These are phyloP conservation scores for Fusarium sp. DNA, from an alignment of 2,329 filamentous ascomycete species.

Conservation along the genomic window DNA sequence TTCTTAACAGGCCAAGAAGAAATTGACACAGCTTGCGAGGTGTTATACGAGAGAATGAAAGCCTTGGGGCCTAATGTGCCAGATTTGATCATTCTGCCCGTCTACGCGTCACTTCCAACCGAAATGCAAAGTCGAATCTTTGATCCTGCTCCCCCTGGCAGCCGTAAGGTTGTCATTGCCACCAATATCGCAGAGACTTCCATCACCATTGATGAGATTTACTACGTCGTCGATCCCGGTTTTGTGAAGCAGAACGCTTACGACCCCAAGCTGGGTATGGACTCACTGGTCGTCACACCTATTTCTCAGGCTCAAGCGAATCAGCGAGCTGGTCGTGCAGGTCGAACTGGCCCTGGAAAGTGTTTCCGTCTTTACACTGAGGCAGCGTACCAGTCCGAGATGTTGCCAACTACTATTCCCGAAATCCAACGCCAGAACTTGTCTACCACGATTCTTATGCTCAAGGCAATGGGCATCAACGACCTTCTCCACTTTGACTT, in stretches of 20 bases:
- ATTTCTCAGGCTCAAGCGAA: constrained; percentile 98
- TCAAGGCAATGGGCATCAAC: constrained; percentile 99
- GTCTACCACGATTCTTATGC: constrained; percentile 92
- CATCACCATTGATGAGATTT: constrained; percentile 97
- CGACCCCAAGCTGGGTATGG: constrained; percentile 97
- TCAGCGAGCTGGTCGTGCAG: constrained; percentile 91
- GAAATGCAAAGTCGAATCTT: constrained; percentile 97
- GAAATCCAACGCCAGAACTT: constrained; percentile 97
- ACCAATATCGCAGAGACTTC: constrained; percentile 99
- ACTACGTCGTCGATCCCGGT: constrained; percentile 95
- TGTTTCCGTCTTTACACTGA: constrained; percentile 97
- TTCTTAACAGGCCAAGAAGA: constrained; percentile 98
- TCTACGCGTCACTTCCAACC: constrained; percentile 93
- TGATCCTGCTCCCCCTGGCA: constrained; percentile 87
- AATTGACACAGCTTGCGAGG: constrained; percentile 94
- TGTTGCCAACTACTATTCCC: constrained; percentile 94
- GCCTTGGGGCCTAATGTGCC: constrained; percentile 90
- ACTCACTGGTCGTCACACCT: constrained; percentile 92
- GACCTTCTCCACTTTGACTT: constrained; percentile 98
- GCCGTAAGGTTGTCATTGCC: constrained; percentile 94
- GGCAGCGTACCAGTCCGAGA: constrained; percentile 93
- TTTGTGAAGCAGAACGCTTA: constrained; percentile 99
- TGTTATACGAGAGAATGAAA: constrained; percentile 95
- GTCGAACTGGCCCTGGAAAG: constrained; percentile 94
- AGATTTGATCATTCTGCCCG: constrained; percentile 90